Evolutionary conservation across 495 filamentous ascomycete species (phyloP).

Genomic region (Aspergillus conjunctus): DNA sequence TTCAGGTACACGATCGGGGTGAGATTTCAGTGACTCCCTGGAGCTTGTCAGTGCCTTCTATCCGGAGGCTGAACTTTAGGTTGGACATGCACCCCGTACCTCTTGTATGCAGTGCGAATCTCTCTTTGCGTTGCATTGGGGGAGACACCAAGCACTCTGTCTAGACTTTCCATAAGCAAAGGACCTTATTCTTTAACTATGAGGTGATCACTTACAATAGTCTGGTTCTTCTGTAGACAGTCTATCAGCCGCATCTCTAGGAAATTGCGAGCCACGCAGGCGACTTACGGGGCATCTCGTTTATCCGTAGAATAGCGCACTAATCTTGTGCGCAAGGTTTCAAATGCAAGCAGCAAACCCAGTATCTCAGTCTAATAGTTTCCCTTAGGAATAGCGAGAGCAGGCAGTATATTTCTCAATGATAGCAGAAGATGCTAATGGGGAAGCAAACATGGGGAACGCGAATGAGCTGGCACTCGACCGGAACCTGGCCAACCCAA

Average conservation of each 20-base stretch:
- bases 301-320: background rate
- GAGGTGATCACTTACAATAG: conserved; percentile 32
- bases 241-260: conserved; percentile 7
- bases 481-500: too few species aligned
- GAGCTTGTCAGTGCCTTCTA: background rate
- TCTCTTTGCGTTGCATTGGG: conserved; percentile 76
- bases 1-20: conserved; percentile 87
- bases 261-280: background rate
- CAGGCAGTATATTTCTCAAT: too few species aligned
- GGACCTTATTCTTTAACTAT: background rate
- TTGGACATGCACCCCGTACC: conserved; percentile 45
- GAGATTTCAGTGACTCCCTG: conserved; percentile 89
- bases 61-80: background rate
- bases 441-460: too few species aligned
- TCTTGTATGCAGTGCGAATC: conserved; percentile 94
- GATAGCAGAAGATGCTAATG: too few species aligned
- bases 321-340: background rate
- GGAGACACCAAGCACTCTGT: conserved; percentile 71
- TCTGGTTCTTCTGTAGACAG: conserved; percentile 29
- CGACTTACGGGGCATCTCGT: conserved; percentile 23
- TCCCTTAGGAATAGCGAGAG: too few species aligned
- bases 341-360: background rate
- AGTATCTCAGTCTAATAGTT: background rate
- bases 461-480: too few species aligned
- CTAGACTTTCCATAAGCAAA: conserved; percentile 27